These are phyloP conservation scores for Herpetomonas samuelpessoai DNA, from an alignment of 208 protist species.

Conservation along the genomic window DNA sequence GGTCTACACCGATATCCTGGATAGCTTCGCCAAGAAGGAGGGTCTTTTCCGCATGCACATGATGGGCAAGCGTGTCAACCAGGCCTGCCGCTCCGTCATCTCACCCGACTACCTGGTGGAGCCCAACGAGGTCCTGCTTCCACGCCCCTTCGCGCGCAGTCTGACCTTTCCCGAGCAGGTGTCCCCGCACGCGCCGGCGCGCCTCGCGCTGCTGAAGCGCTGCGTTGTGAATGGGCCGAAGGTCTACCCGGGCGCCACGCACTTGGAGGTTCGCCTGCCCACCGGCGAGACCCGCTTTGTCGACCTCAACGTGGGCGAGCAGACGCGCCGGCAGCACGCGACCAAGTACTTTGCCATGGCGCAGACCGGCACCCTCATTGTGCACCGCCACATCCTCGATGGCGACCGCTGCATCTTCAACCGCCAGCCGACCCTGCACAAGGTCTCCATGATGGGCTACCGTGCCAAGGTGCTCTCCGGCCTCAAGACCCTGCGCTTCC, in stretches of 20 bases:
- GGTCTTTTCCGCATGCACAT: constrained; percentile 99
- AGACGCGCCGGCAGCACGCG: constrained; percentile 75
- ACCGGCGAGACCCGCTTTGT: constrained; percentile 79
- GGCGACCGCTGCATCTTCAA: constrained; percentile 99
- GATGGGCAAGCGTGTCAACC: constrained; percentile 99
- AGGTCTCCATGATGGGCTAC: constrained; percentile 99
- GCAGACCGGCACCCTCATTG: constrained; percentile 74
- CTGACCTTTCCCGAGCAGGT: constrained; percentile 97
- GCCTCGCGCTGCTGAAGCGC: constrained; percentile 86
- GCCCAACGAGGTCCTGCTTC: constrained; percentile 96
- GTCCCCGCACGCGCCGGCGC: constrained; percentile 57
- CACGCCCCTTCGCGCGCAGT: constrained; percentile 91
- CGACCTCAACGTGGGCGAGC: constrained; percentile 68
- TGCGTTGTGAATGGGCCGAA: constrained; percentile 98
- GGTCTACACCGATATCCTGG: constrained; percentile 68
- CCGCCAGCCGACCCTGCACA: constrained; percentile 99
- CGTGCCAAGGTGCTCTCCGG: constrained; percentile 90
- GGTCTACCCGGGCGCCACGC: constrained; percentile 98
- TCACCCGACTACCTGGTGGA: constrained; percentile 98
- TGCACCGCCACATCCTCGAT: constrained; percentile 97
- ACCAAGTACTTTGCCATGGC: constrained; percentile 77
- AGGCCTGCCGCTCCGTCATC: constrained; percentile 98
- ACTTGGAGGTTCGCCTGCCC: constrained; percentile 82
- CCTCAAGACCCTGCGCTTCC: constrained; percentile 97
- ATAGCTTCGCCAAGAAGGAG: constrained; percentile 98